A percentile compares a stretch with the other conserved stretches of the same genome.
Conservation (phyloP, 2,329 filamentous ascomycete species). For the Fusarium pseudograminearum region DNA sequence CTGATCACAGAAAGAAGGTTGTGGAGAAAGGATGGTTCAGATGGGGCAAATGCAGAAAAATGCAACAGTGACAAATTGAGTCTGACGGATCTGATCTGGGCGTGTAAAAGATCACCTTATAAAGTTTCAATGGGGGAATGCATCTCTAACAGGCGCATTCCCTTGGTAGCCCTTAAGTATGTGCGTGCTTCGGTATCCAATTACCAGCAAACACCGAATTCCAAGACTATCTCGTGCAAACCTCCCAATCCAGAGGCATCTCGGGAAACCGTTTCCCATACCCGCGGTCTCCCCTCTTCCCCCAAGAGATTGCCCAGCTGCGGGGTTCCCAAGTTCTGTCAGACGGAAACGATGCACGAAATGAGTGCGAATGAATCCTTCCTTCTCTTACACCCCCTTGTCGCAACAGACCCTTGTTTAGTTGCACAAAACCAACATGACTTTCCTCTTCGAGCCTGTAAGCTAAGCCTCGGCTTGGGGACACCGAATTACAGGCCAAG, state of each 20-base stretch:
- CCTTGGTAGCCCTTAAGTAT: slow-evolving; percentile 34
- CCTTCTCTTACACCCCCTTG: slow-evolving; percentile 2
- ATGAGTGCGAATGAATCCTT: slow-evolving; percentile 7
- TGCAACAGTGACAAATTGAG: slow-evolving; percentile 23
- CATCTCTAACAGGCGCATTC: slow-evolving; percentile 19
- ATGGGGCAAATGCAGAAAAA: slow-evolving; percentile 17
- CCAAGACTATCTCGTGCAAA: neutral
- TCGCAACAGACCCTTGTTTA: neutral
- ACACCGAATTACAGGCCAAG: slow-evolving; percentile 38
- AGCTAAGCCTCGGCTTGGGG: slow-evolving; percentile 33
- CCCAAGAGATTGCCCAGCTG: slow-evolving; percentile 27
- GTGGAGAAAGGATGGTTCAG: slow-evolving; percentile 20
- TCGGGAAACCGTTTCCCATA: slow-evolving; percentile 26
- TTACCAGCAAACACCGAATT: slow-evolving; percentile 19
- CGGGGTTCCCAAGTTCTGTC: slow-evolving; percentile 26
- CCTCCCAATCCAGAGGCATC: slow-evolving; percentile 8
- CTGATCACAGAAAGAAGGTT: slow-evolving; percentile 9
- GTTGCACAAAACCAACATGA: slow-evolving; percentile 14
- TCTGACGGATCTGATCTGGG: slow-evolving; percentile 11
- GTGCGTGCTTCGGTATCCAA: slow-evolving; percentile 17
- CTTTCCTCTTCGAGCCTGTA: slow-evolving; percentile 21
- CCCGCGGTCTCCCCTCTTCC: slow-evolving; percentile 20
- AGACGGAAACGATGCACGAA: slow-evolving; percentile 14
- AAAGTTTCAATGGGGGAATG: slow-evolving; percentile 19
- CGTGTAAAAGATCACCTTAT: slow-evolving; percentile 1